A percentile compares a stretch with the other conserved stretches of the same genome.
Conservation (phyloP, 441 rosid genomes). For the Populus hybrid region DNA sequence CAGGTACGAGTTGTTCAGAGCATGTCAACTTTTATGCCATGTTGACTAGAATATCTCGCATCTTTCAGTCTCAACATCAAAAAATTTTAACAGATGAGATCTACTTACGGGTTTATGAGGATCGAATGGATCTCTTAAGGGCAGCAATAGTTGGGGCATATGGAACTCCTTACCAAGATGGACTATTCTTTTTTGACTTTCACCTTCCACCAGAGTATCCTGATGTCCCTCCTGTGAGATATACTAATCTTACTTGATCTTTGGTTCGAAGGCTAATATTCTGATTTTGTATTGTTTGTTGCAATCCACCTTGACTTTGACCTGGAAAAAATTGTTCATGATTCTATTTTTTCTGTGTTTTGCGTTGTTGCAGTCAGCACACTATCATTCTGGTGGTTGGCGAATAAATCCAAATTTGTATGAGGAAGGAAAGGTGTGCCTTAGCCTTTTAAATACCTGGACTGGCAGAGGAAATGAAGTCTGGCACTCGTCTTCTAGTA, state of each 20-base stretch:
- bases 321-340: background rate
- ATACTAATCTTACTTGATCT: background rate
- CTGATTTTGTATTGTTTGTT: background rate
- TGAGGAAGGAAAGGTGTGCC: constrained; percentile 97
- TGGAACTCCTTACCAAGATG: constrained; percentile 99
- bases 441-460: constrained; percentile 98
- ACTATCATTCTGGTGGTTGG: constrained; percentile 99
- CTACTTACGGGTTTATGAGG: constrained; percentile 88
- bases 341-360: constrained; percentile 9
- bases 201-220: constrained; percentile 92
- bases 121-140: constrained; percentile 93
- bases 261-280: constrained; percentile 3
- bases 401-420: constrained; percentile 93
- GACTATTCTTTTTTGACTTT: constrained; percentile 96
- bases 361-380: constrained; percentile 61
- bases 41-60: constrained; percentile 5
- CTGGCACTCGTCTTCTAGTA: constrained; percentile 98
- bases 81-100: constrained; percentile 64
- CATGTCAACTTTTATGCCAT: constrained; percentile 1
- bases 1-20: constrained; percentile 50
- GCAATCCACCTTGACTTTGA: background rate
- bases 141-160: constrained; percentile 92
- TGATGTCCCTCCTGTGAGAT: constrained; percentile 78
- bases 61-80: constrained; percentile 10
- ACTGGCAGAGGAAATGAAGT: constrained; percentile 95